Percentiles rank a stretch among this genome's conserved stretches.
phyloP scores from a whole-genome alignment of 495 filamentous ascomycete genomes.

The Neurospora sp. region DNA sequence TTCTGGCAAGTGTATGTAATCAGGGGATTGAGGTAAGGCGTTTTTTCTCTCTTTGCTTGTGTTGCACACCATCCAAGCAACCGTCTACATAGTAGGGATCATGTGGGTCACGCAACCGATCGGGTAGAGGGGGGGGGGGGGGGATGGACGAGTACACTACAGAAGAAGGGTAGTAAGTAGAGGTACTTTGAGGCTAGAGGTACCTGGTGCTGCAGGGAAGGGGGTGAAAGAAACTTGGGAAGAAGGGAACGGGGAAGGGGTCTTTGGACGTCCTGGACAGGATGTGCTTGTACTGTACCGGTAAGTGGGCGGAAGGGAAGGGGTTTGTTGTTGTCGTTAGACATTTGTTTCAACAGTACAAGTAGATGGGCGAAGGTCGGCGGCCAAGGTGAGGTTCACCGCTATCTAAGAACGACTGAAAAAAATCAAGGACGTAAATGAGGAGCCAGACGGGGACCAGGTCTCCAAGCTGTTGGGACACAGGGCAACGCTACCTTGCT shows the following conservation, averaged over 20 bases:
- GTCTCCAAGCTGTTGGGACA: neutral
- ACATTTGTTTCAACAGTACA: neutral
- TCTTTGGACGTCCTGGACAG: neutral
- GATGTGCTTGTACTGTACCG: neutral
- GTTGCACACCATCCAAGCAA: neutral
- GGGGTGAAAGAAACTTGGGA: neutral
- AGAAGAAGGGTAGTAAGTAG: neutral
- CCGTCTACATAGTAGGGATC: neutral
- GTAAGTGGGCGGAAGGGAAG: neutral
- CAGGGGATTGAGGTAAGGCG: neutral
- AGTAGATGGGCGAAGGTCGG: neutral
- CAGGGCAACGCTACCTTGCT: neutral
- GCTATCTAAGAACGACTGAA: neutral
- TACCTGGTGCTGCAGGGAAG: neutral
- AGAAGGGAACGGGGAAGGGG: neutral
- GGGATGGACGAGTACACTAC: neutral
- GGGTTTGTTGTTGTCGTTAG: neutral
- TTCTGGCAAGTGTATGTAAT: neutral
- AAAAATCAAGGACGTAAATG: neutral
- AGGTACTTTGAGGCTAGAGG: neutral
- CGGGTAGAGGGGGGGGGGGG: too few relatives aligned
- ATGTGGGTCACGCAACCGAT: too few relatives aligned
- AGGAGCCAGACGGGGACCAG: neutral
- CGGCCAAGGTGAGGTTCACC: neutral
- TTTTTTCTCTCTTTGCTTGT: neutral